A percentile compares a stretch with the other conserved stretches of the same genome.
These are phyloP conservation scores for Xylaria acuta DNA, from an alignment of 495 filamentous ascomycete species.

Conservation along the genomic window DNA sequence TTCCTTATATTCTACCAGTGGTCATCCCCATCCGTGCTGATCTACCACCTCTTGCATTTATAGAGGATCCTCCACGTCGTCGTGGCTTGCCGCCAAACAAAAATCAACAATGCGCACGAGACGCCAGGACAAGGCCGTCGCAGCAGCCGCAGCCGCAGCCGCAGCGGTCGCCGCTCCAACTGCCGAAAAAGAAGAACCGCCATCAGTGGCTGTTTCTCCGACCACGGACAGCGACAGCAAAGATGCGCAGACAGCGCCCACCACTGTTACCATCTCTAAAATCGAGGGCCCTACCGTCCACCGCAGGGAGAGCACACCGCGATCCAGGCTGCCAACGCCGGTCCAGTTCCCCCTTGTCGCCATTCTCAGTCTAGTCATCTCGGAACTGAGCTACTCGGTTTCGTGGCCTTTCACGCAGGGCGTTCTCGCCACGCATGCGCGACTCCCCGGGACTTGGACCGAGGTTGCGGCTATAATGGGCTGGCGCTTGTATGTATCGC, in stretches of 20 bases:
- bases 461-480: constrained; percentile 66
- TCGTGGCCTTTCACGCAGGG: constrained; percentile 54
- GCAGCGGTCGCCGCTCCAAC: background rate
- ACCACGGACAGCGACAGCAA: background rate
- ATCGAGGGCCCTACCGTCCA: constrained; percentile 32
- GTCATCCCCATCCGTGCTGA: background rate
- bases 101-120: constrained; percentile 28
- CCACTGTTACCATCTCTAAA: constrained; percentile 36
- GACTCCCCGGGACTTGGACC: constrained; percentile 63
- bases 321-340: constrained; percentile 55
- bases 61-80: background rate
- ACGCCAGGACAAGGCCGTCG: constrained; percentile 26
- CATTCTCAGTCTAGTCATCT: constrained; percentile 66
- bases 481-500: constrained; percentile 64
- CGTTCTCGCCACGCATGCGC: constrained; percentile 68
- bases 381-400: constrained; percentile 62
- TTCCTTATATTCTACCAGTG: background rate
- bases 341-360: constrained; percentile 69
- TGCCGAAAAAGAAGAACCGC: background rate
- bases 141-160: constrained; percentile 8
- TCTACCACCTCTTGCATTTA: background rate
- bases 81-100: background rate
- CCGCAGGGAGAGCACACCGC: constrained; percentile 24
- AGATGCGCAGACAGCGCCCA: constrained; percentile 2
- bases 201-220: background rate